Conservation (phyloP, 2,329 filamentous ascomycete genomes). For the Botrytis byssoidea region DNA sequence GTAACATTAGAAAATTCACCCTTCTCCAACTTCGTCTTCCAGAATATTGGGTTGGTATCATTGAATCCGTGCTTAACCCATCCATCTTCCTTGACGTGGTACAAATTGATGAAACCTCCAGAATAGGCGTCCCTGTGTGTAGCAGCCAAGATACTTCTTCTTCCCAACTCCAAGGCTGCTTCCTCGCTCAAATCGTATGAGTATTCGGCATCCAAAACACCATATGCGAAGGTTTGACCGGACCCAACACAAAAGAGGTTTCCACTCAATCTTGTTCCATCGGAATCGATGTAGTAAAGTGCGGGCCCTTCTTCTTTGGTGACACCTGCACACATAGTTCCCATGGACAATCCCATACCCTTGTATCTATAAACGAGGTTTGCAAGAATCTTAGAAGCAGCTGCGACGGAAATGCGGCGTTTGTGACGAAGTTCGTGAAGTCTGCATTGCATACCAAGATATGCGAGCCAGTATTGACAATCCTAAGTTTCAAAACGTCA, state of each 20-base stretch:
- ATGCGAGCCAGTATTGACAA: slow-evolving; percentile 99
- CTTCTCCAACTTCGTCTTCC: slow-evolving; percentile 98
- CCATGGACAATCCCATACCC: slow-evolving; percentile 98
- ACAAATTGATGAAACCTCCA: slow-evolving; percentile 96
- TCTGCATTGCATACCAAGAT: slow-evolving; percentile 97
- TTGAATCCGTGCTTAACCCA: slow-evolving; percentile 99
- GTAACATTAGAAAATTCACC: slow-evolving; percentile 74
- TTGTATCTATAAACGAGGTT: slow-evolving; percentile 99
- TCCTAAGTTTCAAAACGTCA: slow-evolving; percentile 53
- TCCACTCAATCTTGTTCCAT: slow-evolving; percentile 86
- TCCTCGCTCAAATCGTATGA: slow-evolving; percentile 81
- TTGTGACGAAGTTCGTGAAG: slow-evolving; percentile 99
- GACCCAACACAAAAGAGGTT: slow-evolving; percentile 98
- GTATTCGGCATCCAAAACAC: slow-evolving; percentile 95
- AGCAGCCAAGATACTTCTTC: slow-evolving; percentile 89
- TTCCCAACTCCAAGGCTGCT: slow-evolving; percentile 86
- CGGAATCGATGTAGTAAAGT: slow-evolving; percentile 98
- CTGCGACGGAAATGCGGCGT: slow-evolving; percentile 95
- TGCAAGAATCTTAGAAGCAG: slow-evolving; percentile 95
- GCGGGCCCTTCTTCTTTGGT: slow-evolving; percentile 93
- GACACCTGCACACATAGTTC: slow-evolving; percentile 98
- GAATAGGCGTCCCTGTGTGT: slow-evolving; percentile 99
- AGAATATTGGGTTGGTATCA: slow-evolving; percentile 99
- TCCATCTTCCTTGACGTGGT: slow-evolving; percentile 97
- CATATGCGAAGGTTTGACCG: slow-evolving; percentile 98